Base-by-base conservation (phyloP, 768 basidiomycete species). In the Xanthoconium stramineum region DNA sequence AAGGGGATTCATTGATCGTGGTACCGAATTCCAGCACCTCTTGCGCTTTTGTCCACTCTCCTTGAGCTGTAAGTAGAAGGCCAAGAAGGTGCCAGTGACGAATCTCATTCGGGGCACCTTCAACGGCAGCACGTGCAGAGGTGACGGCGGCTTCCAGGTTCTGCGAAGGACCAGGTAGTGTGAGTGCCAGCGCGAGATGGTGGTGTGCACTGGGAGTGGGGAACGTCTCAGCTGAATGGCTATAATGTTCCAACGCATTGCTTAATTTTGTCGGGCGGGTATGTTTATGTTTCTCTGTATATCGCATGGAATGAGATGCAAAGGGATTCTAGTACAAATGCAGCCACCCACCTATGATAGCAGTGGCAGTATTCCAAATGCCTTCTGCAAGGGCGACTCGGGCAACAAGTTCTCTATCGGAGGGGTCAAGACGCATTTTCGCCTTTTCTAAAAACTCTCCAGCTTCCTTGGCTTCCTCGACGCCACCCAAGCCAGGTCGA, bases 1-100 rank as follows among this genome's bases (percentile, higher is more conserved):
- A 52, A 1, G 57, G 24, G 5, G 75, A 71, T 61, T 84, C 83
- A 8, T 79, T 78, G 28, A 88, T 66, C 4, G 72, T 81, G 2
- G 87, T 80, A 28, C 90, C 95, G n/a, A 84, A 77, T 51, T 94
- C 90, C 38, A 95, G 70, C 5, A 94, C 84, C 56, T 84, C 84
- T 33, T 75, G 75, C 0, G 95, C 93, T 12, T 86, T 89, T 35
- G 72, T 72, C 90, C 91, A 92, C 61, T 93, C 85, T 59, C 88
- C 91, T 30, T 78, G 75, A 10, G 89, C 86, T 0, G 85, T 84
- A n/a, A 95, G 77, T 12, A 96, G 70, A 6, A 98, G 74, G 0
- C 89, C 93, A 0, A 98, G 78, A 15, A 98, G 80, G 71, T 98
- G 96, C 95, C 94, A 98, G 51, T 89, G 88, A 40, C 91, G 80